Evolutionary conservation across 441 rosid genomes (phyloP).

Genomic region (Gossypium aridum): DNA sequence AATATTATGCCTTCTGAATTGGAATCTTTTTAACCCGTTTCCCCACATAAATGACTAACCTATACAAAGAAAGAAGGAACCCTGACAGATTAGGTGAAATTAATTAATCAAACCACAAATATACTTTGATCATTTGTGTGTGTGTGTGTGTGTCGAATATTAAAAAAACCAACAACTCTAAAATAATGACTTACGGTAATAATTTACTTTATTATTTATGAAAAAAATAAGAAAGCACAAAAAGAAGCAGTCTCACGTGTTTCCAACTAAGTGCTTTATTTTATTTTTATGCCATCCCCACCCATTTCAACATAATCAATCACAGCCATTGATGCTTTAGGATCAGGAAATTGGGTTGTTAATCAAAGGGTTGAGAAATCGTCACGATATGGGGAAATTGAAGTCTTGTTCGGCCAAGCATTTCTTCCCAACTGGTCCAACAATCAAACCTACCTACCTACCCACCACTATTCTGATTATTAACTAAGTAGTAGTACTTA

Average conservation of each 20-base stretch:
- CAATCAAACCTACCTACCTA: neutral
- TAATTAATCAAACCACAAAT: too few species aligned
- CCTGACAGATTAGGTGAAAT: too few species aligned
- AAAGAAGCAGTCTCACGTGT: neutral
- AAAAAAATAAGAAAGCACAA: neutral
- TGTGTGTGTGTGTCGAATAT: too few species aligned
- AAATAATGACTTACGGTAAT: too few species aligned
- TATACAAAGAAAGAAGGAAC: too few species aligned
- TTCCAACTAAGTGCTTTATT: neutral
- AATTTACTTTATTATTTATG: too few species aligned
- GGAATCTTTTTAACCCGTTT: constrained; percentile 29
- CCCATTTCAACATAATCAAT: neutral
- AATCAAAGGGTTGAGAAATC: neutral
- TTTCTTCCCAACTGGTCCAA: neutral
- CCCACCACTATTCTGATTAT: neutral
- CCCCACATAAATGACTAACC: neutral
- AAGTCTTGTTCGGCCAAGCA: neutral
- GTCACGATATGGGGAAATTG: neutral
- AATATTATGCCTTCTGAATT: constrained; percentile 18
- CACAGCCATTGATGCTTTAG: neutral
- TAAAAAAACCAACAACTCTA: too few species aligned
- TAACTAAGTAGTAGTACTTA: neutral
- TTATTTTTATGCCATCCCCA: neutral
- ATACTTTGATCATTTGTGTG: too few species aligned
- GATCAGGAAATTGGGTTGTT: neutral